Evolutionary conservation across 179 eudicot genomes (phyloP), one percentile per base, ranked within the genome.

Genomic region (Vitellaria paradoxa): DNA sequence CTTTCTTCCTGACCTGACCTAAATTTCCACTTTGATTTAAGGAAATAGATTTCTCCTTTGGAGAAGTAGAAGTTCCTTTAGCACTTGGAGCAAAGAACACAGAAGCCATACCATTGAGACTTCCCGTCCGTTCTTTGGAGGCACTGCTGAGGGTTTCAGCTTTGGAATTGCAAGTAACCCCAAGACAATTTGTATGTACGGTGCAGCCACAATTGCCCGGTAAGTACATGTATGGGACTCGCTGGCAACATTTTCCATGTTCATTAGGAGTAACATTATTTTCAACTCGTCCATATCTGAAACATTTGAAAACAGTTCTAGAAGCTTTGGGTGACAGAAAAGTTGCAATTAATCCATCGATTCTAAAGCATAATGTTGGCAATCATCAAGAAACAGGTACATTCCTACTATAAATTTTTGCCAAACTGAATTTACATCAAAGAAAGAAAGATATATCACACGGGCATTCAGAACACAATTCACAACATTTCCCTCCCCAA

Each of bases 221-320:
- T 47, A 79, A 60, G 78, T 49, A 62, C 77, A 80, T 21, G 77
- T 56, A 69, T 78, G 89, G 74, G 80, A 76, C 82, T 70, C 70
- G 49, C 26, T 79, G 83, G 70, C 57, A 66, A 79, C 82, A 81
- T 73, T 77, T 69, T 73, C 65, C 84, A 67, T 68, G 66, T 82
- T 76, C 61, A 49, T 73, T 70, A 59, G 64, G 71, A 76, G 76
- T 68, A 61, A 67, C 55, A 78, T 77, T 68, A 76, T 72, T 85
- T 80, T 76, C 84, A 84, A 6, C 74, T 76, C 81, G 83, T 77
- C 79, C 80, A 81, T 71, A 70, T 65, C 82, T 74, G 84, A 68
- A 67, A 73, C 26, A 59, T 45, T 30, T 21, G n/a, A 69, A n/a
- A 56, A 55, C 21, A 69, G 50, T 46, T 20, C 56, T 21, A 10